Evolutionary conservation across 352 stramenopile species (phyloP).

Genomic region (Phytophthora ramorum): DNA sequence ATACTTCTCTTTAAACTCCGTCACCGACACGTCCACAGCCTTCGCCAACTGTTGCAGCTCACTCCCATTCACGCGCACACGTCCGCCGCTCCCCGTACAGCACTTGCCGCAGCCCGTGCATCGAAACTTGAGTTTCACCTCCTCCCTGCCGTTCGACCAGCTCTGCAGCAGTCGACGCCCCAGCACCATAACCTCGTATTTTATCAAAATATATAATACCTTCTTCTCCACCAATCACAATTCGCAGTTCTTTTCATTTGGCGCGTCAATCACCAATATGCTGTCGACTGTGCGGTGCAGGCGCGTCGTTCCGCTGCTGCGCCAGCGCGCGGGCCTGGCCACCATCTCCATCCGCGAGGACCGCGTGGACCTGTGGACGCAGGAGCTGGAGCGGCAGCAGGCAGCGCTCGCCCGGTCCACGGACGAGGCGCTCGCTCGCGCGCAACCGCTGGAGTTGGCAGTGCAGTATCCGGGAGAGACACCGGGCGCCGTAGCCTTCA

Average conservation of each 20-base stretch:
- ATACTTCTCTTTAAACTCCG: conserved; percentile 45
- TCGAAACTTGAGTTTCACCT: conserved; percentile 63
- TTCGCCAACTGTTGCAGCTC: conserved; percentile 59
- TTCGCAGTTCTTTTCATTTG: not conserved
- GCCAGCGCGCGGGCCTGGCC: conserved; percentile 22
- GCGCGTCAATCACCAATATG: conserved; percentile 22
- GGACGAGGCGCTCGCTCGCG: conserved; percentile 18
- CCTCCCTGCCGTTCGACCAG: conserved; percentile 39
- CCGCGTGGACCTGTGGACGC: conserved; percentile 59
- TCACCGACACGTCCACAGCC: conserved; percentile 37
- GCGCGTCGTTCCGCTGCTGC: conserved; percentile 16
- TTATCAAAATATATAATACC: no score
- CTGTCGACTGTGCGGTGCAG: conserved; percentile 25
- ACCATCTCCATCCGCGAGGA: conserved; percentile 54
- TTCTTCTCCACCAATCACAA: not conserved
- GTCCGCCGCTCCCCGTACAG: conserved; percentile 72
- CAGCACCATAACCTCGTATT: not conserved
- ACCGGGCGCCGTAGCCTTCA: conserved; percentile 46
- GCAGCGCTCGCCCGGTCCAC: conserved; percentile 11
- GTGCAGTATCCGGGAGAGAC: conserved; percentile 40
- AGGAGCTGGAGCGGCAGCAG: conserved; percentile 61
- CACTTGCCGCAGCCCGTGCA: conserved; percentile 84
- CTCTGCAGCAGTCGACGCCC: conserved; percentile 33
- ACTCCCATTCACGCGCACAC: conserved; percentile 69
- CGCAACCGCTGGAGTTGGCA: conserved; percentile 51